Base-by-base conservation (phyloP, 2,329 filamentous ascomycete species). In the Cladophialophora immunda region DNA sequence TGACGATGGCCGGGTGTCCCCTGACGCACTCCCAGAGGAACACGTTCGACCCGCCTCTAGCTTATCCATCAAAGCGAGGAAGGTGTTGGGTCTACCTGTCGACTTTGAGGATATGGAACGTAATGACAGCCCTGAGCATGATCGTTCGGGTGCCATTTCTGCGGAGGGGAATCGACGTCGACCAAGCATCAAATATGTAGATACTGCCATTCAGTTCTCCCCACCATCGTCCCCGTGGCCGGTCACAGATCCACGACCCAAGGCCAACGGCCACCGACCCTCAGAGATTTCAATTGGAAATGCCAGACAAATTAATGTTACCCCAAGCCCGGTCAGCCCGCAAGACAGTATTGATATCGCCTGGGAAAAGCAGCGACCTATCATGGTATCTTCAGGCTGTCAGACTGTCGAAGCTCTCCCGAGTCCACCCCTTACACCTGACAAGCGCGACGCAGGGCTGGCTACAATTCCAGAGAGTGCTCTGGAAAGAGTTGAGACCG, bases 191-290 rank as follows among this genome's bases (percentile, higher is more conserved):
- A 81, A 83, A 66, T 96, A 95, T 80, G 86, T 87, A 45, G 92
- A 96, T 74, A 86, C 85, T n/a, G 92, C 89, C 3, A 85, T 92
- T 34, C 94, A 97, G 77, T 95, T 87, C 74, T 95, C 93, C 36
- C 93, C 93, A 54, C 92, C 92, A 1, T 85, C 90, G 2, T 96
- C 93, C 1, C 92, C 92, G 0, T 83, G 82, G 72, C 64, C 84
- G 52, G 58, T 71, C 45, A 67, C 72, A 29, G 71, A 68, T n/a
- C 54, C 53, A 19, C 69, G 72, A 54, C 62, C n/a, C 92, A 81
- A 85, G 90, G 60, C 87, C 91, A 62, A 78, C 77, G 22, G 83
- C 32, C 45, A 53, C 32, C 55, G 32, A 27, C 57, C 62, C 64
- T 47, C 36, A 47, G 59, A 60, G 25, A 65, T 65, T 66, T 71